These are phyloP conservation scores for Isoetes engelmannii DNA, from an alignment of 83 land plant genomes.

Conservation along the genomic window DNA sequence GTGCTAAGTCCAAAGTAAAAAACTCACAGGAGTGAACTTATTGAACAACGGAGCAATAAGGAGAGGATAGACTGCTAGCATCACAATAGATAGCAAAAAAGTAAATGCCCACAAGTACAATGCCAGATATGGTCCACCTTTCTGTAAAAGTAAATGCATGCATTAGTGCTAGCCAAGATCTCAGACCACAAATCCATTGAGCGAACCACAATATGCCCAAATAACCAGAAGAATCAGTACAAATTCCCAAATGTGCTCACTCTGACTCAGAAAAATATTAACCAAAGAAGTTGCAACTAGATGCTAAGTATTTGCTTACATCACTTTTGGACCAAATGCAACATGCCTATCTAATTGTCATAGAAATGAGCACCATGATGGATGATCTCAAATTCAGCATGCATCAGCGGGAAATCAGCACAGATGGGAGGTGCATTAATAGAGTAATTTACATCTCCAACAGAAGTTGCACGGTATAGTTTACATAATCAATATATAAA, in stretches of 20 bases:
- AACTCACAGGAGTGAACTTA: conserved; percentile 93
- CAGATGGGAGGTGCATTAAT: neutral
- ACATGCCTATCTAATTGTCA: too few relatives aligned
- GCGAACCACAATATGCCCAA: too few relatives aligned
- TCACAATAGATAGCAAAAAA: conserved; percentile 67
- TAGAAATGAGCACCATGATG: too few relatives aligned
- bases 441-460: neutral
- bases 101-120: conserved; percentile 93
- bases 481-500: neutral
- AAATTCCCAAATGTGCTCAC: too few relatives aligned
- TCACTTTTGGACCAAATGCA: too few relatives aligned
- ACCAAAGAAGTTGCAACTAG: too few relatives aligned
- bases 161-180: too few relatives aligned
- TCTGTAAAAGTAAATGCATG: conserved; percentile 42
- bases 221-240: too few relatives aligned
- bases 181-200: too few relatives aligned
- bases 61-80: conserved; percentile 88
- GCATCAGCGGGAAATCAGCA: neutral
- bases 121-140: conserved; percentile 95
- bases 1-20: neutral
- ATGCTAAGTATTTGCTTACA: too few relatives aligned
- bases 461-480: neutral
- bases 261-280: too few relatives aligned
- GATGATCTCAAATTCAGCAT: too few relatives aligned
- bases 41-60: conserved; percentile 94